Evolutionary conservation across 345 rosid genomes (phyloP), one percentile per base, ranked within the genome.

Genomic region (Brassica rapa): DNA sequence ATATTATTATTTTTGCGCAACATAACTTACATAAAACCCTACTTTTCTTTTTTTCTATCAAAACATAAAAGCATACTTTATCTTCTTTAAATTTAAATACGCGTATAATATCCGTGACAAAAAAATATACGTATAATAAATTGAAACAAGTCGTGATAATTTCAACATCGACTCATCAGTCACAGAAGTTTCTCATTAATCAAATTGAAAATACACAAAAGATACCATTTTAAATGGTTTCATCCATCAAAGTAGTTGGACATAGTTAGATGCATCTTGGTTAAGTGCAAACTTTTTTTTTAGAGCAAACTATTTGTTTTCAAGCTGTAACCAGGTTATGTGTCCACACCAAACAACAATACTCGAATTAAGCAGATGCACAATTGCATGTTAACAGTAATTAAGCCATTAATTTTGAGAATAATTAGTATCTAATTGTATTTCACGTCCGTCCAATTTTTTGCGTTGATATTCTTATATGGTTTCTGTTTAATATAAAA

Each of bases 321-420:
- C 12, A 66, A 75, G 68, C 68, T 19, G 19, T 24, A 23, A 66
- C 70, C 80, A 69, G 69, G 62, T 30, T 69, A 43, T 77, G 56
- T 70, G 43, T 49, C 66, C 75, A 63, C 71, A 71, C 80, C 25
- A 39, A 78, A 71, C 29, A 56, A 63, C 11, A 25, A 63, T 63
- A 51, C 32, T 37, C 8, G 57, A 53, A 15, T 16, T 75, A 63
- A 10, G 60, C 33, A 77, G 59, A 77, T 63, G 59, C 76, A 65
- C 46, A 65, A 56, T 71, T 57, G 77, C 81, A 78, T 72, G 81
- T 66, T 33, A 27, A 56, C 77, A 63, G 59, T 77, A 53, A 2
- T 70, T 70, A 0, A 72, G 37, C 76, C 68, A 65, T 21, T 71
- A 55, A 64, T 35, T 29, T 37, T 27, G 30, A 41, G 30, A 61